A percentile compares a stretch with the other conserved stretches of the same genome.
Conservation (phyloP, 2,329 filamentous ascomycete species). For the Ophiosphaerella korrae region DNA sequence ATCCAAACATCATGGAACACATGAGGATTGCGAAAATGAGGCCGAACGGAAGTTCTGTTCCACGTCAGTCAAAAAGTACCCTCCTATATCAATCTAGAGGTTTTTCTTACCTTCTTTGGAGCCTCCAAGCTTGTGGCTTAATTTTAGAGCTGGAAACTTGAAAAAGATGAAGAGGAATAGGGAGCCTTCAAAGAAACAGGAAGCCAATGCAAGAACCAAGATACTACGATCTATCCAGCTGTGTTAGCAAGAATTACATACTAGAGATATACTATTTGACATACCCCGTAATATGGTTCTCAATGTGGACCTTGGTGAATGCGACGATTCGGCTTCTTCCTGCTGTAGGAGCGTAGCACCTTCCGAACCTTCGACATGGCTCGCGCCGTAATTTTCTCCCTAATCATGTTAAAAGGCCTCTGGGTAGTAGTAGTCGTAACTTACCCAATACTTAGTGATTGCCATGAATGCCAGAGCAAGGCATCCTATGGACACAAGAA, state of each 20-base stretch:
- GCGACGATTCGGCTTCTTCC: constrained; percentile 28
- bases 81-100: background rate
- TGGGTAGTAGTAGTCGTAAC: constrained; percentile 17
- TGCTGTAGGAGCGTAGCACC: constrained; percentile 30
- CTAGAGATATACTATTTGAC: background rate
- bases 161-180: constrained; percentile 69
- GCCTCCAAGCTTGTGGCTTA: constrained; percentile 34
- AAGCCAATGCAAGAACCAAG: constrained; percentile 57
- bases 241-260: background rate
- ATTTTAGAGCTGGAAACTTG: constrained; percentile 62
- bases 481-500: constrained; percentile 53
- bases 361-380: constrained; percentile 21
- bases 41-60: constrained; percentile 50
- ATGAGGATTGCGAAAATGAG: constrained; percentile 64
- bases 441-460: constrained; percentile 58
- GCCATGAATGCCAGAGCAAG: constrained; percentile 52
- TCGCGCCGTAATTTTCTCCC: constrained; percentile 58
- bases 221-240: constrained; percentile 52
- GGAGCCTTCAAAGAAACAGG: constrained; percentile 64
- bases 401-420: constrained; percentile 22
- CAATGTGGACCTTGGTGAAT: constrained; percentile 26
- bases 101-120: constrained; percentile 33
- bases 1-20: constrained; percentile 65
- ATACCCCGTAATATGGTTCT: constrained; percentile 30
- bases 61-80: constrained; percentile 7